A percentile compares a stretch with the other conserved stretches of the same genome.
Evolutionary conservation across 352 stramenopile species (phyloP).

Genomic region (Aphanomyces cochlioides): DNA sequence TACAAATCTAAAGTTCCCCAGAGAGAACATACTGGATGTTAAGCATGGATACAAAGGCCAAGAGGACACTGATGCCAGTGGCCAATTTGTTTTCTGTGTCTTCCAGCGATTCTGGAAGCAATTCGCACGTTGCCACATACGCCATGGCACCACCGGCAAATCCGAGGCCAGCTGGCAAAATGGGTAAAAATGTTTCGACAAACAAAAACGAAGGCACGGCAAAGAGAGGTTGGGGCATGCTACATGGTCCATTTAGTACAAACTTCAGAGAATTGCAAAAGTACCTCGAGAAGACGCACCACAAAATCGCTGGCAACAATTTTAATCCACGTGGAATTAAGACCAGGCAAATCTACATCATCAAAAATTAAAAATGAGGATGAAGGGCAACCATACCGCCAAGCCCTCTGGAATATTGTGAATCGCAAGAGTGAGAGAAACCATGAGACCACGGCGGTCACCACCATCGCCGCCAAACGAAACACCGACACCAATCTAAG

Average conservation of each 20-base stretch:
- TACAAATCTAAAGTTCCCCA: slow-evolving; percentile 36
- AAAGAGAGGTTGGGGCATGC: slow-evolving; percentile 94
- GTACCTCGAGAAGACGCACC: slow-evolving; percentile 83
- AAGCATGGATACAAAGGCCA: slow-evolving; percentile 78
- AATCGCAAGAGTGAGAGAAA: slow-evolving; percentile 96
- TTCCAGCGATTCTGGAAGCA: slow-evolving; percentile 77
- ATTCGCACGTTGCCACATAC: slow-evolving; percentile 89
- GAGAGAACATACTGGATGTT: slow-evolving; percentile 78
- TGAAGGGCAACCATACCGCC: slow-evolving; percentile 48
- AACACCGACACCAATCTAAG: slow-evolving; percentile 92
- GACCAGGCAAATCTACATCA: slow-evolving; percentile 80
- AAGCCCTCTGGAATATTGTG: slow-evolving; percentile 99
- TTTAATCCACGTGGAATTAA: slow-evolving; percentile 91
- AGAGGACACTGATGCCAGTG: slow-evolving; percentile 59
- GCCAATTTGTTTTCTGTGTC: slow-evolving; percentile 75
- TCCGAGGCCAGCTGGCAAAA: slow-evolving; percentile 93
- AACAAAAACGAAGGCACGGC: slow-evolving; percentile 96
- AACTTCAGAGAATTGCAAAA: background rate
- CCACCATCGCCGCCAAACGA: slow-evolving; percentile 93
- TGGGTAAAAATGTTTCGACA: slow-evolving; percentile 89
- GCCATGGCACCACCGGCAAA: slow-evolving; percentile 97
- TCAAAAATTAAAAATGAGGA: background rate
- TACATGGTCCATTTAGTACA: slow-evolving; percentile 30
- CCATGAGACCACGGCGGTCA: slow-evolving; percentile 93
- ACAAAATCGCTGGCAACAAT: slow-evolving; percentile 79